These are phyloP conservation scores for Chalciporus chontae DNA, from an alignment of 768 basidiomycete genomes.

Conservation along the genomic window DNA sequence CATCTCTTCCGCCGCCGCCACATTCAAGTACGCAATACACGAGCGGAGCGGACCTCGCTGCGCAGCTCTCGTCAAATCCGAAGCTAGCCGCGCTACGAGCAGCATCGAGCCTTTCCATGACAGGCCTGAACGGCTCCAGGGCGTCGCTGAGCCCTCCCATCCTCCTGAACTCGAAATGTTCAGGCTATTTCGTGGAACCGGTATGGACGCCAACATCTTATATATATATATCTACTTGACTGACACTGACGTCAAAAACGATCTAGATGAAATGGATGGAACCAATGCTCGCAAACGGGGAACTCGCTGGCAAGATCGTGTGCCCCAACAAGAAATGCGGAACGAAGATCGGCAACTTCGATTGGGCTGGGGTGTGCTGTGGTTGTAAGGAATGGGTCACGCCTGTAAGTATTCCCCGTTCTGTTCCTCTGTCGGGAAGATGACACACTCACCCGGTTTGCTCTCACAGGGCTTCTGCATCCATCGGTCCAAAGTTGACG, in stretches of 20 bases:
- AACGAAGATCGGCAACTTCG: slow-evolving; percentile 91
- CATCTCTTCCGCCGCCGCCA: neutral
- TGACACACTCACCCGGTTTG: neutral
- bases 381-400: slow-evolving; percentile 92
- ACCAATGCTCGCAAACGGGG: slow-evolving; percentile 66
- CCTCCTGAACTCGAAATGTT: slow-evolving; percentile 78
- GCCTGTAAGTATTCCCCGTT: slow-evolving; percentile 53
- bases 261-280: slow-evolving; percentile 95
- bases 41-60: slow-evolving; percentile 37
- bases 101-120: slow-evolving; percentile 25
- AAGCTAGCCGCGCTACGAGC: slow-evolving; percentile 47
- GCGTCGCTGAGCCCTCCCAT: slow-evolving; percentile 53
- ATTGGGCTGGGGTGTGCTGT: slow-evolving; percentile 94
- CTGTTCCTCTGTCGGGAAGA: neutral
- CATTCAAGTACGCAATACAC: neutral
- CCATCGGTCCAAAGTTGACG: slow-evolving; percentile 65
- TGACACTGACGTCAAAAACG: neutral
- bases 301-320: slow-evolving; percentile 80
- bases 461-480: slow-evolving; percentile 56
- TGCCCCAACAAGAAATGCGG: slow-evolving; percentile 92
- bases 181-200: slow-evolving; percentile 96
- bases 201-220: slow-evolving; percentile 42
- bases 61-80: slow-evolving; percentile 43
- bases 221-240: neutral
- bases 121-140: slow-evolving; percentile 18